Percentiles rank a stretch among this genome's conserved stretches.
Evolutionary conservation across 257 asterid genomes (phyloP).

Genomic region (Ocimum tenuiflorum): DNA sequence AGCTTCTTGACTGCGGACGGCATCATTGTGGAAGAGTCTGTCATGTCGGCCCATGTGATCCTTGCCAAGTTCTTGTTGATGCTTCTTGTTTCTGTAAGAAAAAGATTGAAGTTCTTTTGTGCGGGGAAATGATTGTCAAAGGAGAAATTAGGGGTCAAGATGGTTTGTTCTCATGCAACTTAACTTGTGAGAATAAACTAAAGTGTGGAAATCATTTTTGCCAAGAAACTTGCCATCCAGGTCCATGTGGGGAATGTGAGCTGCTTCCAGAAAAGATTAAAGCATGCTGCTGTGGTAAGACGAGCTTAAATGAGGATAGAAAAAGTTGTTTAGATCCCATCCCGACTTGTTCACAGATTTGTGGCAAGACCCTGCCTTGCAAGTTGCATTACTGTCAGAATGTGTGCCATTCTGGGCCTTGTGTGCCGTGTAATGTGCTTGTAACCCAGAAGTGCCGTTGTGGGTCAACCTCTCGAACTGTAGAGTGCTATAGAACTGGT

Average conservation of each 20-base stretch:
- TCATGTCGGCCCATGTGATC: slow-evolving; percentile 86
- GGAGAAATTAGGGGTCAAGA: slow-evolving; percentile 56
- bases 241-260: slow-evolving; percentile 84
- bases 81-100: slow-evolving; percentile 91
- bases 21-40: slow-evolving; percentile 64
- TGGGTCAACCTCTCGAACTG: slow-evolving; percentile 75
- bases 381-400: slow-evolving; percentile 60
- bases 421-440: slow-evolving; percentile 64
- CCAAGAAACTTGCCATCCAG: slow-evolving; percentile 77
- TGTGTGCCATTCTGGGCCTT: slow-evolving; percentile 68
- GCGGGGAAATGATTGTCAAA: slow-evolving; percentile 77
- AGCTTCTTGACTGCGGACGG: slow-evolving; percentile 79
- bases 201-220: slow-evolving; percentile 75
- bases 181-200: slow-evolving; percentile 55
- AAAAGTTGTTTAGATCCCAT: slow-evolving; percentile 77
- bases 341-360: slow-evolving; percentile 68
- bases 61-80: slow-evolving; percentile 60
- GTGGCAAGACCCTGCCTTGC: slow-evolving; percentile 71
- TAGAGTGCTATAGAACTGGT: slow-evolving; percentile 66
- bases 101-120: slow-evolving; percentile 57
- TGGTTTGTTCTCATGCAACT: slow-evolving; percentile 79
- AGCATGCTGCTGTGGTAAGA: slow-evolving; percentile 88
- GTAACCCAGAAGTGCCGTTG: slow-evolving; percentile 88
- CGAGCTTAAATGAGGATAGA: slow-evolving; percentile 52
- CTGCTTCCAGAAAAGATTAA: slow-evolving; percentile 55